Base-by-base conservation (phyloP, 345 rosid species). In the Acer yangbiense region DNA sequence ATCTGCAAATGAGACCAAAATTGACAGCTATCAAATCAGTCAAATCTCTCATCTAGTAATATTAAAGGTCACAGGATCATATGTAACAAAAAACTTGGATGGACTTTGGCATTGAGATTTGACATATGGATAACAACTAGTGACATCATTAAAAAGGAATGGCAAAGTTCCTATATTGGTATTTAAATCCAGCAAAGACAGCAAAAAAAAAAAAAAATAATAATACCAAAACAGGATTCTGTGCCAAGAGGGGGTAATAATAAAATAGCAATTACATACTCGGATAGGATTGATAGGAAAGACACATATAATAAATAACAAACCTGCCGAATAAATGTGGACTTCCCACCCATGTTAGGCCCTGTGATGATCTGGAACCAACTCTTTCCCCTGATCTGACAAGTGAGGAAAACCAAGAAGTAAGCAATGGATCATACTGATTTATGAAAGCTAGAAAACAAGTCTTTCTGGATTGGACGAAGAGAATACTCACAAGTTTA, bases 321-420 rank as follows among this genome's bases (percentile, higher is more conserved):
- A 72, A 95, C 99, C 93, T 96, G 99, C 68, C 98, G 92, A 87
- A 96, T 94, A 80, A 83, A 96, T 79, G 99, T 96, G 75, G 99
- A 96, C 85, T 96, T 96, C 65, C 99, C 98, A 72, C 99, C 99
- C 99, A 96, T 96, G 84, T 96, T 96, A 74, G 99, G 98, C 80
- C 99, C 99, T 23, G 98, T 96, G 76, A 96, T 87, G 80, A 96
- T 96, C 81, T 94, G 99, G 85, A 94, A 96, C 98, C 99, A 96
- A 83, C 97, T 94, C 85, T 88, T 86, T 64, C 90, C 97, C 76
- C 98, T 87, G 75, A 88, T 82, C 99, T 96, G 93, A 75, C 78
- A 76, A 62, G 75, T 55, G 44, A 80, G 55, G 83, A 79, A 63
- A 69, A 50, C 12, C 71, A 81, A 74, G 73, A 69, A 32, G 68